These are phyloP conservation scores for Eucalyptus viminalis DNA, from an alignment of 345 rosid species.

Conservation along the genomic window DNA sequence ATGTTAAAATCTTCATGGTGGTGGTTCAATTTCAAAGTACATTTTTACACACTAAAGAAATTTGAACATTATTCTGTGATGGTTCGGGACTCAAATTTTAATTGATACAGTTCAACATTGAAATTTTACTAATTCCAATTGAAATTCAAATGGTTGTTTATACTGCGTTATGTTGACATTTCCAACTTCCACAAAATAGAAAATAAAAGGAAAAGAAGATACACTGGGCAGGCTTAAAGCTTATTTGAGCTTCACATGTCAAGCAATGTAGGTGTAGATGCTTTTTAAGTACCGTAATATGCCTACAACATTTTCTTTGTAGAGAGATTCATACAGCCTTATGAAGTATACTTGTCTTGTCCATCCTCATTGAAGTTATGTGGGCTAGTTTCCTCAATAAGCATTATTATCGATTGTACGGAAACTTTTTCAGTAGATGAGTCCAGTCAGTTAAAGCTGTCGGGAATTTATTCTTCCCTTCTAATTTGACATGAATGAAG, in stretches of 20 bases:
- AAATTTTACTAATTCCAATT: not conserved
- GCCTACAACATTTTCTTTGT: not conserved
- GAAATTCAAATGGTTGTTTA: not conserved
- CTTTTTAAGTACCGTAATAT: not conserved
- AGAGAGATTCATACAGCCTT: not conserved
- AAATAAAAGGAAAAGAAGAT: not conserved
- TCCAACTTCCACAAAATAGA: not conserved
- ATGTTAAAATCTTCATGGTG: not conserved
- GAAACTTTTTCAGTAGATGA: not conserved
- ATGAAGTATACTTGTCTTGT: not conserved
- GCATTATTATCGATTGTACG: not conserved
- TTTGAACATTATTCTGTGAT: not conserved
- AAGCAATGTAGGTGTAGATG: not conserved
- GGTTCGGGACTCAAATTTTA: not conserved
- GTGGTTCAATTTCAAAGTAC: not conserved
- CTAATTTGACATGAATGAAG: not conserved
- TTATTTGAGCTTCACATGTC: not conserved
- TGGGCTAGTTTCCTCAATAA: not conserved
- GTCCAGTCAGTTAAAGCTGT: not conserved
- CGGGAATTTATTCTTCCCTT: not conserved
- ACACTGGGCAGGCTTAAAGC: not conserved
- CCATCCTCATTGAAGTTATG: not conserved
- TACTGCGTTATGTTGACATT: not conserved
- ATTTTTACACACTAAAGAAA: not conserved
- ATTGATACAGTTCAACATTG: not conserved